These are phyloP conservation scores for Trichoderma cornu-damae DNA, from an alignment of 2,329 filamentous ascomycete species.

Conservation along the genomic window DNA sequence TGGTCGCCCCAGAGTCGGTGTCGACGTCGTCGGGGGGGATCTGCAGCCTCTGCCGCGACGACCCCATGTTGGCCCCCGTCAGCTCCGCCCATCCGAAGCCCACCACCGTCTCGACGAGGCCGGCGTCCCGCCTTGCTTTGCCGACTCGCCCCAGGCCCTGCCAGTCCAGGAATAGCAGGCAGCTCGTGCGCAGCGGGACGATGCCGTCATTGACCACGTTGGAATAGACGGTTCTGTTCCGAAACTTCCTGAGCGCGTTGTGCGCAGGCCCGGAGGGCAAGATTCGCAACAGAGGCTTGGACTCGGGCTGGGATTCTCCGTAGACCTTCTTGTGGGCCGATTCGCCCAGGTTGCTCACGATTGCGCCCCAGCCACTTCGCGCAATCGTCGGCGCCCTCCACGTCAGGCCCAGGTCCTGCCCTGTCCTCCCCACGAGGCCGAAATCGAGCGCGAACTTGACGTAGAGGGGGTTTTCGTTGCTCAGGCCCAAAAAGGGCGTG, in stretches of 20 bases:
- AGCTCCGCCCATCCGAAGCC: slow-evolving; percentile 94
- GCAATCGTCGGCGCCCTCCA: slow-evolving; percentile 87
- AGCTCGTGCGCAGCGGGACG: slow-evolving; percentile 89
- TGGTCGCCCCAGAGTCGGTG: slow-evolving; percentile 33
- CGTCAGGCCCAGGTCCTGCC: slow-evolving; percentile 88
- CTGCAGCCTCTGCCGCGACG: slow-evolving; percentile 43
- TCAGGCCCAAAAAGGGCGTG: slow-evolving; percentile 82
- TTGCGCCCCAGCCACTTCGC: slow-evolving; percentile 79
- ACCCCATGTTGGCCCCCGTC: slow-evolving; percentile 60
- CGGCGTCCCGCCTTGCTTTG: slow-evolving; percentile 87
- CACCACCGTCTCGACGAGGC: slow-evolving; percentile 85
- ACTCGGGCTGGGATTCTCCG: slow-evolving; percentile 63
- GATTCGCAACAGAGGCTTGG: slow-evolving; percentile 84
- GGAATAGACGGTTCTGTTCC: slow-evolving; percentile 87
- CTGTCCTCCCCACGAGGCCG: slow-evolving; percentile 90
- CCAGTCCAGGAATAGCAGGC: slow-evolving; percentile 95
- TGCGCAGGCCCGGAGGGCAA: slow-evolving; percentile 89
- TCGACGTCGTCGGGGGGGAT: slow-evolving; percentile 34
- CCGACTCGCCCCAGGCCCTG: slow-evolving; percentile 88
- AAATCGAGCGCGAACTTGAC: slow-evolving; percentile 96
- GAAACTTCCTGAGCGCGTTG: slow-evolving; percentile 77
- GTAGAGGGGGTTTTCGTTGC: slow-evolving; percentile 96
- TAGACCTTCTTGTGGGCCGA: slow-evolving; percentile 57
- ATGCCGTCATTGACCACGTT: slow-evolving; percentile 98
- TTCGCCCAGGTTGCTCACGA: slow-evolving; percentile 75